Evolutionary conservation across 345 rosid species (phyloP), one percentile per base, ranked within the genome.

Genomic region (Alliaria petiolata): DNA sequence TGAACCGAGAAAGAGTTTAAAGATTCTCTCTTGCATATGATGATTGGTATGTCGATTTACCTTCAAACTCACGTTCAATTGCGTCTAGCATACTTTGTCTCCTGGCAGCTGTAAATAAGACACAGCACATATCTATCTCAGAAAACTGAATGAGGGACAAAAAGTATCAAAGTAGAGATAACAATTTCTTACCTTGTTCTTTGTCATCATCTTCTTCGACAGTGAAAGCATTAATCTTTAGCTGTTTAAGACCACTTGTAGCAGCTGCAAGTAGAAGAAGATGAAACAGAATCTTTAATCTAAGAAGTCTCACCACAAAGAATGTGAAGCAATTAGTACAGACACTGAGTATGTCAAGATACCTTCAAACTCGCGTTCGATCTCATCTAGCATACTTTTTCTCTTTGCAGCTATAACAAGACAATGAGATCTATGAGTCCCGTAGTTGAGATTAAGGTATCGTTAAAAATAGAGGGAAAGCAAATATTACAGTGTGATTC

Each of bases 291-390:
- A 53, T 25, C 25, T 34, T 61, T 5, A 61, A 44, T 61, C 10
- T 45, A 53, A 52, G 0, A 61, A 61, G 33, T 50, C 46, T 61
- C 57, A 59, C 5, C 34, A 50, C 42, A 67, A 25, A 60, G 0
- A 52, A 60, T 33, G 17, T 49, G 35, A 67, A 25, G 3, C 22
- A 67, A 12, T 43, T 8, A 51, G 69, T 55, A 25, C 10, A 51
- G 13, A 53, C 31, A 66, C 8, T 40, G 22, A 40, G 56, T 33
- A 33, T 59, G 55, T 67, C 40, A 62, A 60, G 45, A 28, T 68
- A 75, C 79, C 79, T 75, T 75, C 79, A 61, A 75, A 75, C 44
- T 75, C 79, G 2, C 79, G 79, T 43, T 75, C 79, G 0, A 74
- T 74, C 38, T 60, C 78, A 74, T 74, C 73, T 45, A 74, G 68